Evolutionary conservation across 345 rosid genomes (phyloP), one percentile per base, ranked within the genome.

Genomic region (Euphorbia lathyris): DNA sequence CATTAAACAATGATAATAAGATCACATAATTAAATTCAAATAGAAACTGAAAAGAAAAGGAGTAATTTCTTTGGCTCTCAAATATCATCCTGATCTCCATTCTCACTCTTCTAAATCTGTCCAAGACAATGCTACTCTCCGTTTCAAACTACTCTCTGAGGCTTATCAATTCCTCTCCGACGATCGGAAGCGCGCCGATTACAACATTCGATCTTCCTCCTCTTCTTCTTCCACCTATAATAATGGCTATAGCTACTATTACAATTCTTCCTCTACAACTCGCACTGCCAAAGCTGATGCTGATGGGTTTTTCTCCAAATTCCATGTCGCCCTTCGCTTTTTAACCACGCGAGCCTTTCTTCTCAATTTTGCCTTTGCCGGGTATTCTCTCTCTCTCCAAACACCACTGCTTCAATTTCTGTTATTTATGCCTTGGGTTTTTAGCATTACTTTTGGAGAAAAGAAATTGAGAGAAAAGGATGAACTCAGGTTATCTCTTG

Each of bases 51-150:
- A n/a, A n/a, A n/a, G n/a, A n/a, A n/a, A n/a, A n/a, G n/a, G n/a
- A n/a, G n/a, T n/a, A n/a, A n/a, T n/a, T n/a, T n/a, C n/a, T n/a
- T 74, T 88, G 70, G 98, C 98, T 19, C 70, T 91, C 23, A 79
- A 78, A 79, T 84, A 78, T 69, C 97, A 94, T 72, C 98, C 97
- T 0, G 98, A 91, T 75, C 89, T 86, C 74, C 98, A 94, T 80
- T 76, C 92, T 1, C 87, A 80, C 23, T 87, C 98, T 5, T 48
- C 97, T 2, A 72, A 86, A 0, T 43, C 84, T 65, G 77, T 88
- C 19, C 78, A 84, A 55, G 85, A 77, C 38, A 73, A 71, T 70
- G 90, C 95, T 22, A 83, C 89, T 64, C 81, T 78, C 67, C 78
- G 84, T 51, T 94, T 94, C 84, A 94, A 88, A 79, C 92, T 79